Evolutionary conservation across 2,329 filamentous ascomycete genomes (phyloP).

Genomic region (Clonostachys rosea): DNA sequence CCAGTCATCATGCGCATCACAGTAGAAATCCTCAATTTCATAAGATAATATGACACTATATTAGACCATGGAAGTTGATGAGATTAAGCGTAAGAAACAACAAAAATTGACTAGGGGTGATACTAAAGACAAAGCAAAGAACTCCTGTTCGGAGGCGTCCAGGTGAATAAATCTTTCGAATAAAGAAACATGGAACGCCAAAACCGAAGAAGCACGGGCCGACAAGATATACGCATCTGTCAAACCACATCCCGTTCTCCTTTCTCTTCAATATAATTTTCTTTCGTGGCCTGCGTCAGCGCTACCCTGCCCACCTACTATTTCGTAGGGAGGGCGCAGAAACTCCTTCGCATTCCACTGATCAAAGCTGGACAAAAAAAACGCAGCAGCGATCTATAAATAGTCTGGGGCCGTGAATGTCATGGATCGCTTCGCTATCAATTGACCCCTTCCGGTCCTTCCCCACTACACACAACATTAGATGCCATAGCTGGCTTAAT

Average conservation of each 20-base stretch:
- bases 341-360: background rate
- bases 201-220: conserved; percentile 1
- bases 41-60: background rate
- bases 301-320: background rate
- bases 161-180: conserved; percentile 1
- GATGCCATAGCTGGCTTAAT: conserved; percentile 49
- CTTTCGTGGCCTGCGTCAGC: background rate
- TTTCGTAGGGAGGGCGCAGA: background rate
- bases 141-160: conserved; percentile 10
- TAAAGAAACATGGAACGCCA: conserved; percentile 3
- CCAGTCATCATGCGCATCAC: too few species aligned
- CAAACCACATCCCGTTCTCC: background rate
- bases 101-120: conserved; percentile 25
- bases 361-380: too few species aligned
- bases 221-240: background rate
- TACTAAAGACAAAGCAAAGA: conserved; percentile 29
- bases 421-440: background rate
- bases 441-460: background rate
- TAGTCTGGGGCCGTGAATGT: background rate
- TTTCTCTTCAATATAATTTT: conserved; percentile 1
- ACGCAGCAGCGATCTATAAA: background rate
- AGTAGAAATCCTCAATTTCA: too few species aligned
- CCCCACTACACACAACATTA: background rate
- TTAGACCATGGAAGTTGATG: conserved; percentile 5
- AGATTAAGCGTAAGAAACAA: conserved; percentile 31